A percentile compares a stretch with the other conserved stretches of the same genome.
Evolutionary conservation across 1,139 yeast genomes (phyloP).

Genomic region (Geotrichum cucujoidarum): DNA sequence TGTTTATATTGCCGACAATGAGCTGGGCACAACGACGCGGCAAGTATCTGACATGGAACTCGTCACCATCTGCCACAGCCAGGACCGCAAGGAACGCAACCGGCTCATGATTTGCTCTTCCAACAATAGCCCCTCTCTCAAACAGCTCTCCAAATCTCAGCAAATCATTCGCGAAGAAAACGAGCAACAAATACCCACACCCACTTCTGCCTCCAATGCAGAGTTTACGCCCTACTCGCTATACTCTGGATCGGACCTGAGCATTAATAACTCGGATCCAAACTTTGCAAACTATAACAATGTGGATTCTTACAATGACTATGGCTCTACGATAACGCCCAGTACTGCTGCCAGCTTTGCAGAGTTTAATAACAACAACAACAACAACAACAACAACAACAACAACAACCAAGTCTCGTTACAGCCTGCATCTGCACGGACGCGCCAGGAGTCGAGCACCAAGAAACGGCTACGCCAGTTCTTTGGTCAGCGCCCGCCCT

Average conservation of each 20-base stretch:
- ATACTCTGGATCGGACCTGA: too few relatives aligned
- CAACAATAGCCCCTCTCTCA: slow-evolving; percentile 58
- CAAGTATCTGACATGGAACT: slow-evolving; percentile 72
- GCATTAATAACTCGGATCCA: too few relatives aligned
- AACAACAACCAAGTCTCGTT: neutral
- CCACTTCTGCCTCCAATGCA: neutral
- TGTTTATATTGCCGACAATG: slow-evolving; percentile 43
- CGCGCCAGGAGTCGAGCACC: slow-evolving; percentile 14
- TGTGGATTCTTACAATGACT: neutral
- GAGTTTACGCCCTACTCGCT: neutral
- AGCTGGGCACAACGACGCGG: slow-evolving; percentile 41
- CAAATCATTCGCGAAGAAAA: slow-evolving; percentile 30
- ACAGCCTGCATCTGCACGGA: neutral
- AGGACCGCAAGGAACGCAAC: slow-evolving; percentile 65
- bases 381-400: too few relatives aligned
- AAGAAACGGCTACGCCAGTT: slow-evolving; percentile 40
- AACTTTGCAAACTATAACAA: neutral
- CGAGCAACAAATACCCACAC: neutral
- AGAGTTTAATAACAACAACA: too few relatives aligned
- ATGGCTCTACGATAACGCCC: neutral
- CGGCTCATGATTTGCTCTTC: slow-evolving; percentile 66
- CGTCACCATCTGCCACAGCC: slow-evolving; percentile 74
- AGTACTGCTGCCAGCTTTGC: neutral
- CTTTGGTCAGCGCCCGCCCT: slow-evolving; percentile 89
- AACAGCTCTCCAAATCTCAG: slow-evolving; percentile 64